Evolutionary conservation across 2,329 filamentous ascomycete species (phyloP).

Genomic region (Apiospora pterosperma): DNA sequence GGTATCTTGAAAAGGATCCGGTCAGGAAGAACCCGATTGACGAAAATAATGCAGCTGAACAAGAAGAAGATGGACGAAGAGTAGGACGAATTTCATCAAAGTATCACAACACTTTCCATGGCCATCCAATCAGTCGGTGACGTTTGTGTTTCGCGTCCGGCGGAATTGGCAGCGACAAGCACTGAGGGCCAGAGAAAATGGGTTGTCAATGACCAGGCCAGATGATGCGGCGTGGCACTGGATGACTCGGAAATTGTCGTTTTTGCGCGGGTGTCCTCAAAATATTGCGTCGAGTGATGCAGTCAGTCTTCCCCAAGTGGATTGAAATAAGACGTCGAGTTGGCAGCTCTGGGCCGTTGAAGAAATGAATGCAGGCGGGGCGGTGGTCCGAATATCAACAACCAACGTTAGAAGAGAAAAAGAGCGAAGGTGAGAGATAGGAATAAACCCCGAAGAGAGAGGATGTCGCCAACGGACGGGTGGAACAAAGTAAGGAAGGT

Average conservation of each 20-base stretch:
- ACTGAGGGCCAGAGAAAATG: neutral
- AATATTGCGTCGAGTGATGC: neutral
- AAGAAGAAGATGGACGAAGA: neutral
- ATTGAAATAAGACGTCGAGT: neutral
- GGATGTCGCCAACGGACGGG: neutral
- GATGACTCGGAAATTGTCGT: neutral
- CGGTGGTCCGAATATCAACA: neutral
- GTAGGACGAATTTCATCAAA: slow-evolving; percentile 5
- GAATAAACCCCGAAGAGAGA: neutral
- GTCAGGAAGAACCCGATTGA: neutral
- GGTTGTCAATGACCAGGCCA: neutral
- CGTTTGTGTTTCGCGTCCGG: slow-evolving; percentile 3
- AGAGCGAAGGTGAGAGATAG: neutral
- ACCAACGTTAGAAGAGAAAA: neutral
- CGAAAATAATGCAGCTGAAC: slow-evolving; percentile 1
- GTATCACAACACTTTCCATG: neutral
- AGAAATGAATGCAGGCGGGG: neutral
- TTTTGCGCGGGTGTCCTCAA: neutral
- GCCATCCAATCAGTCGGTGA: neutral
- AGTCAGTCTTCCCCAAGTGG: neutral
- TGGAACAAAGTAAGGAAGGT: neutral
- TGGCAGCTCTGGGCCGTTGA: neutral
- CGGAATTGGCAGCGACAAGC: neutral
- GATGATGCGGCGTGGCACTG: neutral
- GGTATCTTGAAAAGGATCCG: slow-evolving; percentile 3